Conservation (phyloP, 805 yeast genomes). For the Cyberlindnera samutprakarnensis region DNA sequence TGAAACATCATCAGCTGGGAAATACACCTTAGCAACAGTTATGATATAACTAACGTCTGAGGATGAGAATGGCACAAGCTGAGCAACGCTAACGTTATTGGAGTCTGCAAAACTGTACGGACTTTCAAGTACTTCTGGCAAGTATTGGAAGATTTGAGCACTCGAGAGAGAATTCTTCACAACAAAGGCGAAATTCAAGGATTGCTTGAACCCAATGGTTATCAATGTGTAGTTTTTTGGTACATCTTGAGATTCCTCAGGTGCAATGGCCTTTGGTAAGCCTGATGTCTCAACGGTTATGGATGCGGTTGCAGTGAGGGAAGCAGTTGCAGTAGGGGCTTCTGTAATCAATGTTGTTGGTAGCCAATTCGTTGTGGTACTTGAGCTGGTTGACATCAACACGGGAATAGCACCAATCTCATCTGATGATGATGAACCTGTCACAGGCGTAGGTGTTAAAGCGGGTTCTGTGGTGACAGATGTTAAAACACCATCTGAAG, state of each 20-base stretch:
- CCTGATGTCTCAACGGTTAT: conserved; percentile 36
- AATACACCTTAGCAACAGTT: conserved; percentile 83
- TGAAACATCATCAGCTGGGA: conserved; percentile 49
- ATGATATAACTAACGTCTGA: conserved; percentile 53
- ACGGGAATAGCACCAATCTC: no score
- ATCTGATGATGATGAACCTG: no score
- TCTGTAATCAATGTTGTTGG: conserved; percentile 37
- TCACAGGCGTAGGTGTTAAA: no score
- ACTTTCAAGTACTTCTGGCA: conserved; percentile 63
- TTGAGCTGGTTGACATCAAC: no score
- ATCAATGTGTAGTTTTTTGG: conserved; percentile 49
- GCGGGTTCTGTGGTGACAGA: no score
- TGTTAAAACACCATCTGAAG: no score
- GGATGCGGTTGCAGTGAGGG: conserved; percentile 14
- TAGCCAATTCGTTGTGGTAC: conserved; percentile 29
- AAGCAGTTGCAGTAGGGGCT: conserved; percentile 20
- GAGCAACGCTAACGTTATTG: conserved; percentile 50
- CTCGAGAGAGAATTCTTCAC: conserved; percentile 66
- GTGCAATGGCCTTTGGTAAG: conserved; percentile 75
- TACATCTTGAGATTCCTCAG: conserved; percentile 35
- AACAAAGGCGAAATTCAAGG: conserved; percentile 79
- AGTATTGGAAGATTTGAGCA: conserved; percentile 77
- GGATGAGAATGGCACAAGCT: conserved; percentile 71
- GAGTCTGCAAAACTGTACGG: conserved; percentile 44
- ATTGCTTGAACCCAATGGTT: conserved; percentile 70